phyloP scores from a whole-genome alignment of 73 alveolate genomes.

The Paramecium biaurelia region DNA sequence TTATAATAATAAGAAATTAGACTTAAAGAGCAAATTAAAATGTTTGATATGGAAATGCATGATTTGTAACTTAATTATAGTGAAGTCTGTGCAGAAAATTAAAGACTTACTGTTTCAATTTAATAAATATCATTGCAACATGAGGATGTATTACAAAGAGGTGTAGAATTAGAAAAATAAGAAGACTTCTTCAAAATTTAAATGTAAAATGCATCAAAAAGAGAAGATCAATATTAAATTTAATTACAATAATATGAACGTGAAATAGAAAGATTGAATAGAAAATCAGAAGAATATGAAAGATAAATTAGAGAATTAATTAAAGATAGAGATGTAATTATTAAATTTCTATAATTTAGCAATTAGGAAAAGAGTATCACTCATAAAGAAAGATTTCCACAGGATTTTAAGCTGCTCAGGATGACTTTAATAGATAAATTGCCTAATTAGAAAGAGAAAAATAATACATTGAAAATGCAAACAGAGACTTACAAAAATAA shows the following conservation, averaged over 20 bases:
- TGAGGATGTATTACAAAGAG: conserved; percentile 39
- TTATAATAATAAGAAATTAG: conserved; percentile 53
- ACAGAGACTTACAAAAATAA: conserved; percentile 25
- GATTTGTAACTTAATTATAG: conserved; percentile 43
- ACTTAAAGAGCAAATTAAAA: conserved; percentile 42
- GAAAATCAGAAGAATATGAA: conserved; percentile 41
- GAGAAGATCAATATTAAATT: conserved; percentile 36
- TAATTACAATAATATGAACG: conserved; percentile 24
- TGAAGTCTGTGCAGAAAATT: conserved; percentile 63
- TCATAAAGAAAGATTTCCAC: not conserved
- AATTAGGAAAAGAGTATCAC: conserved; percentile 13
- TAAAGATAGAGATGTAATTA: conserved; percentile 29
- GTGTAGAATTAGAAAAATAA: conserved; percentile 57
- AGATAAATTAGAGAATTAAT: conserved; percentile 22
- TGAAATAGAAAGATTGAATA: conserved; percentile 22
- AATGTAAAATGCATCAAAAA: not conserved
- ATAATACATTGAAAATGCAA: not conserved
- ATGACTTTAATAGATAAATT: conserved; percentile 30
- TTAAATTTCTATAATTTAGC: not conserved
- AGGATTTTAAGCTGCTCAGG: conserved; percentile 16
- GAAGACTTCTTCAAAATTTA: conserved; percentile 28
- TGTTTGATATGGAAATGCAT: conserved; percentile 55
- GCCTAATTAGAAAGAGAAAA: conserved; percentile 42
- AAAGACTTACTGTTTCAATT: conserved; percentile 41
- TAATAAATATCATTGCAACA: conserved; percentile 47